phyloP scores from a whole-genome alignment of 2,329 filamentous ascomycete genomes.

The Ophiostoma montium region DNA sequence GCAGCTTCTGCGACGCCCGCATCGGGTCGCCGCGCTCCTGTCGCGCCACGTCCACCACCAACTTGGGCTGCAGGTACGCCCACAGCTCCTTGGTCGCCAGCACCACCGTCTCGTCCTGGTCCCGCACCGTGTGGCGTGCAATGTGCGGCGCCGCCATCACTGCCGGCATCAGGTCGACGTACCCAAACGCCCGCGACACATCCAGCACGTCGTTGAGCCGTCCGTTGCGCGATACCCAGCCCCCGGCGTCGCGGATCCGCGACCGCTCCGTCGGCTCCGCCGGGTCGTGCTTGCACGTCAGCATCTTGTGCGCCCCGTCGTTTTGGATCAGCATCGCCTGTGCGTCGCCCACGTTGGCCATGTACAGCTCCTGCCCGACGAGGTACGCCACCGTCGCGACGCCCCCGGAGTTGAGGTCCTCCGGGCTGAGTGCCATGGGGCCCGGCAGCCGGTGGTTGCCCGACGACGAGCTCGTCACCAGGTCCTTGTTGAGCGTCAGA shows the following conservation, averaged over 20 bases:
- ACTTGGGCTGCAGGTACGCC: conserved; percentile 81
- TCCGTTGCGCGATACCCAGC: conserved; percentile 89
- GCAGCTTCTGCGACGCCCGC: conserved; percentile 85
- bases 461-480: conserved; percentile 72
- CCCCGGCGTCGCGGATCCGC: conserved; percentile 84
- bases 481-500: conserved; percentile 80
- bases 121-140: conserved; percentile 60
- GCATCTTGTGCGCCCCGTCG: conserved; percentile 66
- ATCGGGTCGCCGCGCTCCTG: conserved; percentile 82
- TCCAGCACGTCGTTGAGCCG: conserved; percentile 84
- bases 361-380: conserved; percentile 76
- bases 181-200: conserved; percentile 90
- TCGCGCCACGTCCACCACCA: conserved; percentile 82
- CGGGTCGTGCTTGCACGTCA: conserved; percentile 88
- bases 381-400: conserved; percentile 88
- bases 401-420: conserved; percentile 79
- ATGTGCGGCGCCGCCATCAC: conserved; percentile 86
- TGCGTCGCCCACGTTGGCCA: conserved; percentile 90
- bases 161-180: conserved; percentile 80
- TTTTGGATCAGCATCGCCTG: conserved; percentile 92
- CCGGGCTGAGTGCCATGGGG: conserved; percentile 67
- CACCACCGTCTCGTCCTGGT: conserved; percentile 86
- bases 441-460: conserved; percentile 36
- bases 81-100: conserved; percentile 86
- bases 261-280: conserved; percentile 72